A percentile compares a stretch with the other conserved stretches of the same genome.
Conservation (phyloP, 2,329 filamentous ascomycete genomes). For the Aspergillus neotritici region DNA sequence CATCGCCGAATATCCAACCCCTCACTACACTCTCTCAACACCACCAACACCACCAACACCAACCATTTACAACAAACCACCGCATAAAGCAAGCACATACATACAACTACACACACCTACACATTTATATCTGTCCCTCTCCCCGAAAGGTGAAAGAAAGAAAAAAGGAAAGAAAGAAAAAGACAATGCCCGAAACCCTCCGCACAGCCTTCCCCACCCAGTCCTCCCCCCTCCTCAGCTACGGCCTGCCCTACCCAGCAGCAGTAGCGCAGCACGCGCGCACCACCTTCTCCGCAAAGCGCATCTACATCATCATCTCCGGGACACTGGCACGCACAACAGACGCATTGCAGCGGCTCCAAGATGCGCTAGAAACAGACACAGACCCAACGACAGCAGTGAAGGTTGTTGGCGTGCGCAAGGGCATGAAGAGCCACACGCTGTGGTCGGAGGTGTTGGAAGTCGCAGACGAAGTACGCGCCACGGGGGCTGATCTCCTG, state of each 20-base stretch:
- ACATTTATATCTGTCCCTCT: no score
- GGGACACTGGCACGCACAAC: conserved; percentile 46
- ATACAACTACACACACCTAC: no score
- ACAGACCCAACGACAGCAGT: background rate
- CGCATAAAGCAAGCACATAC: no score
- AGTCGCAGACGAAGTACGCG: conserved; percentile 39
- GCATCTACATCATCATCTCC: conserved; percentile 50
- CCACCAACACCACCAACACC: no score
- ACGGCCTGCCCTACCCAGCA: conserved; percentile 44
- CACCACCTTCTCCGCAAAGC: conserved; percentile 41
- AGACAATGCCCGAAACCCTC: conserved; percentile 29
- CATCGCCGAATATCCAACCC: no score
- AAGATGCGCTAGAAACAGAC: conserved; percentile 36
- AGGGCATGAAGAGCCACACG: conserved; percentile 52
- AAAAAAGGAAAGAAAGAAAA: background rate
- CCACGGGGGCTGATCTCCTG: conserved; percentile 43
- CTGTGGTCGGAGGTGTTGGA: conserved; percentile 50
- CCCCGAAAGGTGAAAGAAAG: conserved; percentile 1
- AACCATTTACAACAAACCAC: no score
- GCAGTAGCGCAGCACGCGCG: conserved; percentile 43
- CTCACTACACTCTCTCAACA: no score
- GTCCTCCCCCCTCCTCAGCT: conserved; percentile 41
- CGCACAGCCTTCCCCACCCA: conserved; percentile 35
- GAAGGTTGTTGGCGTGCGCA: conserved; percentile 38
- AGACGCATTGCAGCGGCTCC: conserved; percentile 39